Conservation (phyloP, 108 stramenopile genomes). For the Aurantiochytrium sp. region DNA sequence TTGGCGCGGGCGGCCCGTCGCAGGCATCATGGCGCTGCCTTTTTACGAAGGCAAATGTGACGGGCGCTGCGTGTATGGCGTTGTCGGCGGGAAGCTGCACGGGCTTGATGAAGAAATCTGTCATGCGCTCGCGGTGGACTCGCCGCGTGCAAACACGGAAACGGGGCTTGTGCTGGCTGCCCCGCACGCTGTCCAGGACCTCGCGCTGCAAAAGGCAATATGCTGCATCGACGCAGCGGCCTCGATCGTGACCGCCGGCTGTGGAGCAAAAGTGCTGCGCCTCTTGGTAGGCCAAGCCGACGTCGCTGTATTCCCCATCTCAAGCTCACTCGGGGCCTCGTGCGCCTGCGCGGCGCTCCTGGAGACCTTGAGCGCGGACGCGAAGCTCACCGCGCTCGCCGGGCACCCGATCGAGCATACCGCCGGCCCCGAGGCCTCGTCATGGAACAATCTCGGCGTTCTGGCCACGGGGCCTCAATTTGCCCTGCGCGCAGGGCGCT, state of each 20-base stretch:
- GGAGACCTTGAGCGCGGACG: constrained; percentile 42
- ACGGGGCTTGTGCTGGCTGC: no score
- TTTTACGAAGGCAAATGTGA: constrained; percentile 39
- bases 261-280: constrained; percentile 55
- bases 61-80: constrained; percentile 46
- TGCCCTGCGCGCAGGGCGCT: background rate
- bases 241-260: constrained; percentile 48
- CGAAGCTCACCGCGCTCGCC: constrained; percentile 64
- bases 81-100: constrained; percentile 50
- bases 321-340: constrained; percentile 62
- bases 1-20: constrained; percentile 55
- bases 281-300: constrained; percentile 44
- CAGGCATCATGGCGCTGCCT: constrained; percentile 68
- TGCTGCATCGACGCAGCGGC: background rate
- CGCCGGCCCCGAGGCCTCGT: background rate
- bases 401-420: constrained; percentile 60
- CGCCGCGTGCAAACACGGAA: background rate
- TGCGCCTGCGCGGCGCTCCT: constrained; percentile 63
- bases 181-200: background rate
- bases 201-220: background rate
- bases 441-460: constrained; percentile 60
- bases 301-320: constrained; percentile 55
- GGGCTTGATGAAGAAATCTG: no score
- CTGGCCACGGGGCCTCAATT: constrained; percentile 50
- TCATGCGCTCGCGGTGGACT: no score